Conservation (phyloP, 768 basidiomycete species). For the Trametes gibbosa region DNA sequence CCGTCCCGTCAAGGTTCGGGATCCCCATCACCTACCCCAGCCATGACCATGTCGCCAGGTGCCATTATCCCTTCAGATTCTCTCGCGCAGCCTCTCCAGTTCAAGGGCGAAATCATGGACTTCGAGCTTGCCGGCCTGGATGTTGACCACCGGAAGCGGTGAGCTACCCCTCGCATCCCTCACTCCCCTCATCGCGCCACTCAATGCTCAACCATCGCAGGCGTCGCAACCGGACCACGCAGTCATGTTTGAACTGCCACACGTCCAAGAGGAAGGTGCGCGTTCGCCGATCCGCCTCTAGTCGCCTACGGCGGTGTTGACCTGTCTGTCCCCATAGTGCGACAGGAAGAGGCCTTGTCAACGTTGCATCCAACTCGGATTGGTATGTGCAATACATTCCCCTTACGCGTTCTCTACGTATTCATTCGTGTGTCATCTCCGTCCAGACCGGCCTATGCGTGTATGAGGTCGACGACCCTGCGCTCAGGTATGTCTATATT, state of each 20-base stretch:
- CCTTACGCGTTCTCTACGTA: constrained; percentile 10
- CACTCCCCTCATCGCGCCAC: background rate
- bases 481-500: constrained; percentile 54
- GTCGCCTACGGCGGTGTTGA: background rate
- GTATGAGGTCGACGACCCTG: constrained; percentile 91
- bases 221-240: constrained; percentile 88
- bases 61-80: constrained; percentile 19
- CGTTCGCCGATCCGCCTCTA: constrained; percentile 1
- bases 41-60: constrained; percentile 22
- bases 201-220: constrained; percentile 58
- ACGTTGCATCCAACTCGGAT: constrained; percentile 83
- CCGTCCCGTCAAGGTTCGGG: constrained; percentile 17
- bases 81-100: constrained; percentile 42
- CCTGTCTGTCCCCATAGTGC: constrained; percentile 49
- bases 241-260: constrained; percentile 86
- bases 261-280: constrained; percentile 89
- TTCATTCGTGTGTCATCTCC: background rate
- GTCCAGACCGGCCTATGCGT: constrained; percentile 87
- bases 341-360: constrained; percentile 91
- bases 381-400: constrained; percentile 46
- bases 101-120: constrained; percentile 78
- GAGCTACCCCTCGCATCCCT: constrained; percentile 9
- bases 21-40: constrained; percentile 13
- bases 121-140: constrained; percentile 45
- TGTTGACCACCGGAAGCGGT: constrained; percentile 33